Percentiles rank a stretch among this genome's conserved stretches.
Conservation (phyloP, 805 yeast genomes). For the Spathaspora arborariae region DNA sequence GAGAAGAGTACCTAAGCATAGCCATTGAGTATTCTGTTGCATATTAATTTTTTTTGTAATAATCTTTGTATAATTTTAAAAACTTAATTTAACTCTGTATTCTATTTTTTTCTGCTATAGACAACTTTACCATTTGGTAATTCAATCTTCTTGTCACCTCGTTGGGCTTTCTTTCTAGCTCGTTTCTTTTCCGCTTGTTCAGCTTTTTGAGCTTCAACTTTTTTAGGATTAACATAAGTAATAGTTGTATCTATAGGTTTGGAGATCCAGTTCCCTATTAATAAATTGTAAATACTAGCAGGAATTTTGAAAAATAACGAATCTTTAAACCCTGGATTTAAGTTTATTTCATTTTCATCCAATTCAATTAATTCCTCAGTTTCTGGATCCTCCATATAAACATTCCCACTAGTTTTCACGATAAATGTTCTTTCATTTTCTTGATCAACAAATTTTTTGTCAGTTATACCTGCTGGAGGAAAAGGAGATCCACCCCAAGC, state of each 20-base stretch:
- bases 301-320: conserved; percentile 43
- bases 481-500: conserved; percentile 54
- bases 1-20: conserved; percentile 40
- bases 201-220: conserved; percentile 8
- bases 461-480: conserved; percentile 49
- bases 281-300: conserved; percentile 39
- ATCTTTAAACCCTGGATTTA: conserved; percentile 47
- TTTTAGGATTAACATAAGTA: conserved; percentile 8
- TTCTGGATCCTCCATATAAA: conserved; percentile 45
- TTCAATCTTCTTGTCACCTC: conserved; percentile 42
- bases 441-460: conserved; percentile 39
- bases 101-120: conserved; percentile 22
- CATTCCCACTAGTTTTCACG: conserved; percentile 55
- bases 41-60: neutral
- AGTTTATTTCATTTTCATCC: conserved; percentile 45
- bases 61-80: neutral
- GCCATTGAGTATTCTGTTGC: conserved; percentile 13
- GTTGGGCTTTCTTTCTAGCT: conserved; percentile 29
- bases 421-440: conserved; percentile 48
- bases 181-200: conserved; percentile 12
- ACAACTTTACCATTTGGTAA: conserved; percentile 63
- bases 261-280: conserved; percentile 32
- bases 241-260: conserved; percentile 15
- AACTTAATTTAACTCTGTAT: neutral
- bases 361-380: conserved; percentile 31